phyloP scores from a whole-genome alignment of 441 rosid species.

The Populus tomentosa region DNA sequence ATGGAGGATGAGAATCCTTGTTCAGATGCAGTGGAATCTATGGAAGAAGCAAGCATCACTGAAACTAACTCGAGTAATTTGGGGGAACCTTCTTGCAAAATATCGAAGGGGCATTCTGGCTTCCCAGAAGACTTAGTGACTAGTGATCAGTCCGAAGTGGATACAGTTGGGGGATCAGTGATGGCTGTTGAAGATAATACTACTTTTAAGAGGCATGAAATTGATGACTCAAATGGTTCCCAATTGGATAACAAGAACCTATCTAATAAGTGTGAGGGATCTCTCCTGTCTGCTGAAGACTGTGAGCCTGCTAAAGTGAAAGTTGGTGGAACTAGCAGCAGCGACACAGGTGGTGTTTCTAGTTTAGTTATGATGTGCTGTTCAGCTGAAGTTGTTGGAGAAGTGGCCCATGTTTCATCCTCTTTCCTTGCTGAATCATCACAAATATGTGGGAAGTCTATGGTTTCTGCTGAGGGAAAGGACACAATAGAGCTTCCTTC shows the following conservation, averaged over 20 bases:
- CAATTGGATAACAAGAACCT: conserved; percentile 21
- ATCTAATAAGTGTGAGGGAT: conserved; percentile 26
- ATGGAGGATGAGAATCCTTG: conserved; percentile 17
- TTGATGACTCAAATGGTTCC: conserved; percentile 26
- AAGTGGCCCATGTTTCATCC: conserved; percentile 21
- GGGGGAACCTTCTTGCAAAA: conserved; percentile 30
- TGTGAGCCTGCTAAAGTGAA: conserved; percentile 23
- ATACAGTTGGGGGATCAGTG: conserved; percentile 15
- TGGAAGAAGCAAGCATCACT: conserved; percentile 26
- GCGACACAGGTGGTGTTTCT: conserved; percentile 17
- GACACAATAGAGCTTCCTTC: conserved; percentile 32
- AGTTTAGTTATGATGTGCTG: conserved; percentile 16
- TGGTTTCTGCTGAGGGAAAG: conserved; percentile 14
- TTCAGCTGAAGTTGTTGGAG: conserved; percentile 26
- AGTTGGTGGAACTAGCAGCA: conserved; percentile 24
- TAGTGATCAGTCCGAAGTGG: conserved; percentile 21
- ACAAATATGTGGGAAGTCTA: conserved; percentile 19
- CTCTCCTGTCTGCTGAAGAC: conserved; percentile 25
- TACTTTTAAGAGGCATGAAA: conserved; percentile 23
- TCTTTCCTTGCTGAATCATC: conserved; percentile 17
- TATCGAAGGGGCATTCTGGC: conserved; percentile 31
- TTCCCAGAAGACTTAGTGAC: conserved; percentile 21
- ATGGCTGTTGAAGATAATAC: conserved; percentile 18
- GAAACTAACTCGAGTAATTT: conserved; percentile 20
- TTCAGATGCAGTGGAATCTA: conserved; percentile 23